Percentiles rank a stretch among this genome's conserved stretches.
These are phyloP conservation scores for Groenewaldozyma salmanticensis DNA, from an alignment of 805 yeast genomes.

Conservation along the genomic window DNA sequence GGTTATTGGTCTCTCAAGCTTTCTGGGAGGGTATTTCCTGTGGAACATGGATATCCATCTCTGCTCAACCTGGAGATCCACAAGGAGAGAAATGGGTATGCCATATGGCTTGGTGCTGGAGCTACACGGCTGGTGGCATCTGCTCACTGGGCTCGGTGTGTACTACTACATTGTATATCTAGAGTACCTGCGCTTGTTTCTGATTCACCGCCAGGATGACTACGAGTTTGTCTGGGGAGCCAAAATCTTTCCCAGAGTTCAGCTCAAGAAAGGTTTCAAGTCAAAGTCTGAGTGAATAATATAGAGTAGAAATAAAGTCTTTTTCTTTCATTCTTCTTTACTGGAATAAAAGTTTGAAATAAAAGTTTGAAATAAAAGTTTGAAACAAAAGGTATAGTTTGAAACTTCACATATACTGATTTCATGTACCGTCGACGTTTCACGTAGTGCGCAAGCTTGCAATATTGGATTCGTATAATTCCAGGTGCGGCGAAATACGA, in stretches of 20 bases:
- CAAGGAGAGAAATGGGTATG: constrained; percentile 61
- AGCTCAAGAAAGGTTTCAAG: no score
- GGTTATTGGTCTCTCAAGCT: constrained; percentile 49
- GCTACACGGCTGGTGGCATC: constrained; percentile 98
- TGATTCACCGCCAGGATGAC: constrained; percentile 45
- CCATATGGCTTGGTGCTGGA: constrained; percentile 83
- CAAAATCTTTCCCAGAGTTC: constrained; percentile 44
- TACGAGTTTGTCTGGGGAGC: constrained; percentile 52
- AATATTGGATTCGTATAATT: no score
- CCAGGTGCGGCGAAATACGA: no score
- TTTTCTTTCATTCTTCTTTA: no score
- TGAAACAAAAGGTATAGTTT: no score
- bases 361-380: no score
- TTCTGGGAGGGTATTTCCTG: constrained; percentile 63
- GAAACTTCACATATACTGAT: no score
- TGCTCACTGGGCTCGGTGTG: constrained; percentile 64
- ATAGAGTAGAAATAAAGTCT: no score
- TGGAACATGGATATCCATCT: constrained; percentile 88
- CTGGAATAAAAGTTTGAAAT: no score
- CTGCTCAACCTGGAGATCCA: constrained; percentile 47
- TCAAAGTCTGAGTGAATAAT: no score
- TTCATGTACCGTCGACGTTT: no score
- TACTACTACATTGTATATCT: constrained; percentile 74
- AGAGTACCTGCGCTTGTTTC: constrained; percentile 62
- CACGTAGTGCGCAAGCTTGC: no score